Percentiles rank a stretch among this genome's conserved stretches.
Conservation (phyloP, 2,329 filamentous ascomycete genomes). For the Thelonectria olida region DNA sequence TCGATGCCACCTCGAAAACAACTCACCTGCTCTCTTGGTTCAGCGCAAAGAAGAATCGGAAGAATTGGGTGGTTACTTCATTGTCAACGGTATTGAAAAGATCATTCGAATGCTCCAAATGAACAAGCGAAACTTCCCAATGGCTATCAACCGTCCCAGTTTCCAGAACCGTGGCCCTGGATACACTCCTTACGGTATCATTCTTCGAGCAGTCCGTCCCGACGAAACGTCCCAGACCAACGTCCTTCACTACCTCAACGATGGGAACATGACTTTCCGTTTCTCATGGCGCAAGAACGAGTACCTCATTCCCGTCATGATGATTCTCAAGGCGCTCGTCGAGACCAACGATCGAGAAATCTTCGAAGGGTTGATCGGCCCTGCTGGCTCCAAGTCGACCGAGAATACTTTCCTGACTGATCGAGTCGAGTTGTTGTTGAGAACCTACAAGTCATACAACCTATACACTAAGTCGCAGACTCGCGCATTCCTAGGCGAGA, state of each 20-base stretch:
- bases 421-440: conserved; percentile 88
- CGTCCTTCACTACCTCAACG: conserved; percentile 92
- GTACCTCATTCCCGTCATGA: conserved; percentile 94
- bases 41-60: conserved; percentile 93
- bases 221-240: conserved; percentile 99
- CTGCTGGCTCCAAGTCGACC: conserved; percentile 77
- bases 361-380: conserved; percentile 90
- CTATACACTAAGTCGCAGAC: conserved; percentile 85
- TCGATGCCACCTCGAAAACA: conserved; percentile 87
- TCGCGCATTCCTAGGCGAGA: conserved; percentile 85
- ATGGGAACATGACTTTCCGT: conserved; percentile 95
- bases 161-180: conserved; percentile 87
- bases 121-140: conserved; percentile 90
- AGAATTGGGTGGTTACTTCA: conserved; percentile 95
- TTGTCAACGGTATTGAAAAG: conserved; percentile 98
- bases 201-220: conserved; percentile 91
- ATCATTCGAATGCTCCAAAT: conserved; percentile 92
- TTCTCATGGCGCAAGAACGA: conserved; percentile 99
- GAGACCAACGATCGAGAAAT: conserved; percentile 98
- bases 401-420: conserved; percentile 94
- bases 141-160: conserved; percentile 91
- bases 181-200: conserved; percentile 91
- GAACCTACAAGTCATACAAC: conserved; percentile 92
- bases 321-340: conserved; percentile 93
- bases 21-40: conserved; percentile 84